phyloP scores from a whole-genome alignment of 495 filamentous ascomycete species.

The Clohesyomyces aquaticus region DNA sequence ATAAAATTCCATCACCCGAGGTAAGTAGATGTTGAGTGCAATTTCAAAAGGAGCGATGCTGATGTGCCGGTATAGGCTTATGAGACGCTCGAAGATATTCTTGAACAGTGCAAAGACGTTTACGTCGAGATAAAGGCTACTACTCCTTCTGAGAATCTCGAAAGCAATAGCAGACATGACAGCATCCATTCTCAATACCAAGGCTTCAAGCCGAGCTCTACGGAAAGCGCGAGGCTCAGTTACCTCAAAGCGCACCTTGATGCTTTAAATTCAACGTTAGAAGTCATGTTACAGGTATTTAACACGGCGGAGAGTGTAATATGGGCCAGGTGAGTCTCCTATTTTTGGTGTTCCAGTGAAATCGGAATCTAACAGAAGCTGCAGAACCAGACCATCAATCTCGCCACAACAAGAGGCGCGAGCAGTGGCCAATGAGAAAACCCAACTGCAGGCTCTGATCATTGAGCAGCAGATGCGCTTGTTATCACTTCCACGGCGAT shows the following conservation, averaged over 20 bases:
- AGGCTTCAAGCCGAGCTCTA: constrained; percentile 1
- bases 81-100: constrained; percentile 27
- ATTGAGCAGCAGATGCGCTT: constrained; percentile 39
- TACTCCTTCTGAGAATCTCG: not conserved
- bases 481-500: constrained; percentile 11
- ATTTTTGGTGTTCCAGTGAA: not conserved
- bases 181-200: constrained; percentile 1
- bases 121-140: constrained; percentile 23
- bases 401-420: constrained; percentile 24
- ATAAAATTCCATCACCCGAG: constrained; percentile 28
- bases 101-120: constrained; percentile 29
- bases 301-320: constrained; percentile 34
- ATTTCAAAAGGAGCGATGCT: not conserved
- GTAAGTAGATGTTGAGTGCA: constrained; percentile 9
- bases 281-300: constrained; percentile 33
- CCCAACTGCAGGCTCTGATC: constrained; percentile 34
- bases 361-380: constrained; percentile 1
- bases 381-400: constrained; percentile 22
- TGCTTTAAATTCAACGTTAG: constrained; percentile 28
- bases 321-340: constrained; percentile 33
- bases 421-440: constrained; percentile 31
- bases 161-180: not conserved
- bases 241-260: constrained; percentile 35
- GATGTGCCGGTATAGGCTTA: constrained; percentile 23
- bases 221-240: constrained; percentile 16